Base-by-base conservation (phyloP, 768 basidiomycete species). In the Mycena galopus region DNA sequence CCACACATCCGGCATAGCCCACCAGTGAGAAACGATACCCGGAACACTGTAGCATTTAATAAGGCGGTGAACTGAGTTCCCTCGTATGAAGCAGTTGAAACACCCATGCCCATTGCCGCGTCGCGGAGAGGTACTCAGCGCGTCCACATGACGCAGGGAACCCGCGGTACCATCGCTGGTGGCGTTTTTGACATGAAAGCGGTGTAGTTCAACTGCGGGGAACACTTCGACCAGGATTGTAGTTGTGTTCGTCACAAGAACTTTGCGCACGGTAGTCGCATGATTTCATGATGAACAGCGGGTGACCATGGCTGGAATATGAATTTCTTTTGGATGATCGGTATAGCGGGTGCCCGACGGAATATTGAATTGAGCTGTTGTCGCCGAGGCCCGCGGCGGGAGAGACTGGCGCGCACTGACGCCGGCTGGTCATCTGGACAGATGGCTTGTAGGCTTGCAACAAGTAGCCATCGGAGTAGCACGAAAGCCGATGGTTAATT, bases 121-220 rank as follows among this genome's bases (percentile, higher is more conserved):
- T n/a, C n/a, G n/a, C n/a, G n/a, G n/a, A n/a, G n/a, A n/a, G n/a
- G 19, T 6, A 16, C 27, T 21, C 23, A 3, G 21, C 50, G 23
- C 39, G 37, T 11, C 39, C 73, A 70, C 64, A 65, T 70, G 73
- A 69, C 50, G 21, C 59, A 19, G 30, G 47, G 53, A 30, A 35
- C 33, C n/a, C n/a, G 64, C 44, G 32, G 50, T 6, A 59, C 12
- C n/a, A 55, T 39, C 42, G 32, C 37, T 25, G 61, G 62, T 47
- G 64, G 62, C 69, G 44, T n/a, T 44, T 21, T 69, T 63, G 57
- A 71, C 63, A 44, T 50, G 53, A 68, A 71, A 68, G 73, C 73
- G 62, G 62, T 74, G 66, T 66, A 51, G 25, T 65, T n/a, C n/a
- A n/a, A n/a, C n/a, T 74, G 73, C 35, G 73, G 73, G 73, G 73